Evolutionary conservation across 768 basidiomycete genomes (phyloP).

Genomic region (Leccinum longicurvipes): DNA sequence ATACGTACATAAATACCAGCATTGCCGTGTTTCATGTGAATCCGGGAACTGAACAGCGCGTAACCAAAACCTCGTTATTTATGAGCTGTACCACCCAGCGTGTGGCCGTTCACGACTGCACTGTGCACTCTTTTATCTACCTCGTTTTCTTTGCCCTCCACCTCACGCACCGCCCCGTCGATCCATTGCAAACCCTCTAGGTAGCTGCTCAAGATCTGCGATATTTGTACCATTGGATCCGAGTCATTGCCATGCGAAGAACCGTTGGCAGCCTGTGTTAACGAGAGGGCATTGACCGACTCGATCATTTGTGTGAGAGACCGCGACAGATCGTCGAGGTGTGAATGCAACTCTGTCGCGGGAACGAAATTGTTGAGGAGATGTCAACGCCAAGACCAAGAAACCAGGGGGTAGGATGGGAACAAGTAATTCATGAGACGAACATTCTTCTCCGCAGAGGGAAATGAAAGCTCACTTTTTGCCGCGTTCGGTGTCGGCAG

Average conservation of each 20-base stretch:
- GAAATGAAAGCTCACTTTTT: constrained; percentile 58
- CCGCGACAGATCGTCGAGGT: constrained; percentile 88
- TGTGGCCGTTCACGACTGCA: constrained; percentile 28
- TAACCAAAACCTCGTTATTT: constrained; percentile 38
- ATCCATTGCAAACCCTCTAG: constrained; percentile 93
- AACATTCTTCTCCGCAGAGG: background rate
- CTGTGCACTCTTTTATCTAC: constrained; percentile 67
- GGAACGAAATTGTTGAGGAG: constrained; percentile 74
- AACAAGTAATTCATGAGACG: too few species aligned
- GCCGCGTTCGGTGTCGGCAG: constrained; percentile 91
- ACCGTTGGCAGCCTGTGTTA: constrained; percentile 37
- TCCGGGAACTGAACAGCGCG: background rate
- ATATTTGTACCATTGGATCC: constrained; percentile 89
- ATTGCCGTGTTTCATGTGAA: background rate
- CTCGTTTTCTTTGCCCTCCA: constrained; percentile 76
- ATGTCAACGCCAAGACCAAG: background rate
- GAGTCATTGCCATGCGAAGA: constrained; percentile 37
- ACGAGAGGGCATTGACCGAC: constrained; percentile 80
- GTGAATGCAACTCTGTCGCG: constrained; percentile 86
- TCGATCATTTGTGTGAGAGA: constrained; percentile 95
- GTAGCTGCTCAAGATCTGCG: constrained; percentile 91
- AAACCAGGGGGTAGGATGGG: too few species aligned
- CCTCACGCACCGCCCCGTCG: constrained; percentile 74
- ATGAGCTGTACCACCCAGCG: constrained; percentile 20
- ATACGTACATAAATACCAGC: background rate